phyloP scores from a whole-genome alignment of 306 rosid species.

The Trifolium repens region DNA sequence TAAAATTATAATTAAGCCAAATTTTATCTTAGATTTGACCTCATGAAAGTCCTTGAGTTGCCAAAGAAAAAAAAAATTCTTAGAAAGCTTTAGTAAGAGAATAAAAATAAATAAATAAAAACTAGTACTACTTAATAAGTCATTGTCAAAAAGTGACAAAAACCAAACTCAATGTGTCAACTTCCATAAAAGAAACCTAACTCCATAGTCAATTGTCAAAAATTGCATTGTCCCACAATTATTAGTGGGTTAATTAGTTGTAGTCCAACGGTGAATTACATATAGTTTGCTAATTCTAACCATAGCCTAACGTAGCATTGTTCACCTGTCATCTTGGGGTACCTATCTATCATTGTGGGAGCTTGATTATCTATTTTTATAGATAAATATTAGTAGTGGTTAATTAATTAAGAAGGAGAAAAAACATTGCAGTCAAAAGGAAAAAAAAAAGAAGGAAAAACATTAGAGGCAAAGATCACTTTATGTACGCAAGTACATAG shows the following conservation, averaged over 20 bases:
- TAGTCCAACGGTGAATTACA: neutral
- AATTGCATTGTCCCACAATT: neutral
- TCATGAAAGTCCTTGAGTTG: no score
- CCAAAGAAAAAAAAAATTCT: no score
- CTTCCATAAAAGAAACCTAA: no score
- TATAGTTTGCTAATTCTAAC: neutral
- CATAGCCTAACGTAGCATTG: neutral
- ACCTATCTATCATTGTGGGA: no score
- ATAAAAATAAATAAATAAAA: neutral
- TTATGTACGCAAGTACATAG: no score
- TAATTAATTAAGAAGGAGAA: neutral
- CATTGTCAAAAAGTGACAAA: neutral
- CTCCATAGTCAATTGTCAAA: neutral
- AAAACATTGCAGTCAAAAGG: no score
- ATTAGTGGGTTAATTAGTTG: neutral
- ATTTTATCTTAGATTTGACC: no score
- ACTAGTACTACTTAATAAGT: neutral
- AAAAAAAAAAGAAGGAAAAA: no score
- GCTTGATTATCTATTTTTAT: neutral
- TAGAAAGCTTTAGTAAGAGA: no score
- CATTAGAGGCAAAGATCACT: neutral
- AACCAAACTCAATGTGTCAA: neutral
- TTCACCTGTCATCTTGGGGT: no score
- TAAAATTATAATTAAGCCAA: no score
- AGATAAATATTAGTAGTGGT: neutral